Conservation (phyloP, 495 filamentous ascomycete species). For the Usnea hakonensis region DNA sequence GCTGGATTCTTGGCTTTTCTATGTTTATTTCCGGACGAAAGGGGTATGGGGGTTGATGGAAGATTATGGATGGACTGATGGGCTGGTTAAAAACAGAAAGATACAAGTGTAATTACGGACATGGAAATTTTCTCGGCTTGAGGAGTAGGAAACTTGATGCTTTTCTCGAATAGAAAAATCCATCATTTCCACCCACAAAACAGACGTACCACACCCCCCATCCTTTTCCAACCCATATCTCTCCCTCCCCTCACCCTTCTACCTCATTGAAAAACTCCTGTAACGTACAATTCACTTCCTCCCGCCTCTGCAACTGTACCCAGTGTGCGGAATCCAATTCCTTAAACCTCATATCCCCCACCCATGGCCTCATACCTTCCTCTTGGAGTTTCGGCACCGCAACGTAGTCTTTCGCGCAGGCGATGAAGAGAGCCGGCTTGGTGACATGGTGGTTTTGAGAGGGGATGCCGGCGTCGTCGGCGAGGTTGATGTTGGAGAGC, state of each 20-base stretch:
- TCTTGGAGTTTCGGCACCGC: slow-evolving; percentile 14
- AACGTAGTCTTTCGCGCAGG: slow-evolving; percentile 5
- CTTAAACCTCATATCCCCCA: slow-evolving; percentile 23
- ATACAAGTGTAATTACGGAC: no score
- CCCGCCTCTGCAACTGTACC: slow-evolving; percentile 32
- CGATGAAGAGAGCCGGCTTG: slow-evolving; percentile 10
- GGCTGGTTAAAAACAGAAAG: no score
- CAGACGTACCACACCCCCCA: no score
- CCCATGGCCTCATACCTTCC: slow-evolving; percentile 20
- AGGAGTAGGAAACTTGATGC: no score
- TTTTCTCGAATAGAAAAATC: no score
- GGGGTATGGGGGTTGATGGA: no score
- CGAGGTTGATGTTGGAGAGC: slow-evolving; percentile 26
- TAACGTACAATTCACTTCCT: slow-evolving; percentile 34
- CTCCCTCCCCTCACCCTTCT: not conserved
- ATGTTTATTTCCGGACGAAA: no score
- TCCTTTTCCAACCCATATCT: no score
- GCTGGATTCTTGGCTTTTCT: no score
- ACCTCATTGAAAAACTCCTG: slow-evolving; percentile 32
- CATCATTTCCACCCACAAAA: no score
- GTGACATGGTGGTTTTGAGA: not conserved
- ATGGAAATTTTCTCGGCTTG: no score
- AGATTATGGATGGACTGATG: no score
- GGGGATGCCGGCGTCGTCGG: slow-evolving; percentile 22
- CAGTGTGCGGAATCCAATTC: slow-evolving; percentile 27